Base-by-base conservation (phyloP, 2,329 filamentous ascomycete genomes). In the Fusarium kyushuense region DNA sequence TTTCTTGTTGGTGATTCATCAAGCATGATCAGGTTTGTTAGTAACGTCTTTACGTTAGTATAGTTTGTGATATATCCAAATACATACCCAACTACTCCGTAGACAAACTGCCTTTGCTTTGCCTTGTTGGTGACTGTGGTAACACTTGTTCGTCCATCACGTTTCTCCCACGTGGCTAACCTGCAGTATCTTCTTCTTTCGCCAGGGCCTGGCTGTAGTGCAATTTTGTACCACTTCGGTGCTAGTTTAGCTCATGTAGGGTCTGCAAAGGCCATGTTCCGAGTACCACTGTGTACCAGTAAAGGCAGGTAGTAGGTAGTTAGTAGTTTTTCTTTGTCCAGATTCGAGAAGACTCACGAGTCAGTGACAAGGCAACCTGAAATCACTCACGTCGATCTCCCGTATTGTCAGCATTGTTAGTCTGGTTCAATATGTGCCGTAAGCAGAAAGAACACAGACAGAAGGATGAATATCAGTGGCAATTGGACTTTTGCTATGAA, bases 301-400 rank as follows among this genome's bases (percentile, higher is more conserved):
- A 11, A 33, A 47, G 30, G 30, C 19, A 58, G 29, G 40, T 52
- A 43, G 55, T 23, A 5, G 13, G 19, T 33, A 16, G 6, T 16
- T 8, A 17, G 32, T 16, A 23, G 38, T 16, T 25, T 21, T 9
- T 11, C 23, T 4, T 27, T 25, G 60, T 40, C 25, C 38, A 36
- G 33, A 41, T 53, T 36, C 51, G 49, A 38, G n/a, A 52, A 66
- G 51, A 36, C 23, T 23, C 61, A 58, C 54, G 72, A 74, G 71
- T 74, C 70, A 73, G 47, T 56, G 33, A 38, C 55, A 27, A 29
- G 47, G 27, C 30, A 27, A 40, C 30, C 56, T 54, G 27, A 54
- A 66, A 67, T 72, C 64, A 63, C 61, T 54, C 52, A 56, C 57
- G 71, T 74, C 67, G 72, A 74, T 74, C 72, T 74, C 72, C 72